Evolutionary conservation across 495 filamentous ascomycete species (phyloP).

Genomic region (Trichoderma reesei): DNA sequence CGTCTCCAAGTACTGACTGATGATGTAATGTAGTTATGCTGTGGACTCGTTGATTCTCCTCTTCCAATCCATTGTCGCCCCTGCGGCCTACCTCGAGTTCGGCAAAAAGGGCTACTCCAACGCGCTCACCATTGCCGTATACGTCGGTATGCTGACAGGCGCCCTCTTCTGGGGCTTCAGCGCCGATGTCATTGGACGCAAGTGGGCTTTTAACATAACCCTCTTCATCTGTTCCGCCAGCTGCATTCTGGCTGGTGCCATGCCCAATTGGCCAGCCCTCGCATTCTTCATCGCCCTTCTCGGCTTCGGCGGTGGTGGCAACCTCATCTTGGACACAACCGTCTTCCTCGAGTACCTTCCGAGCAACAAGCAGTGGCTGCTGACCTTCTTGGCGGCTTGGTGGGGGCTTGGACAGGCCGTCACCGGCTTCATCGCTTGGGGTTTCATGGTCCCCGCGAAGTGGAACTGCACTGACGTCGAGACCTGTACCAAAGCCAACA

Average conservation of each 20-base stretch:
- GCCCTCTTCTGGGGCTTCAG: slow-evolving; percentile 75
- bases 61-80: slow-evolving; percentile 55
- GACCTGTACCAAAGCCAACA: slow-evolving; percentile 49
- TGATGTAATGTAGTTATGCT: slow-evolving; percentile 39
- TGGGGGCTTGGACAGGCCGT: slow-evolving; percentile 70
- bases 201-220: slow-evolving; percentile 65
- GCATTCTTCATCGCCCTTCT: slow-evolving; percentile 58
- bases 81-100: slow-evolving; percentile 49
- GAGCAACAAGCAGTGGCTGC: slow-evolving; percentile 61
- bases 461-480: slow-evolving; percentile 51
- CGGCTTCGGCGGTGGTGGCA: slow-evolving; percentile 66
- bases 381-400: slow-evolving; percentile 65
- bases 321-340: slow-evolving; percentile 59
- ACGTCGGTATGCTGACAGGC: slow-evolving; percentile 61
- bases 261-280: slow-evolving; percentile 58
- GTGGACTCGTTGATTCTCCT: slow-evolving; percentile 62
- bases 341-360: slow-evolving; percentile 77
- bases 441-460: slow-evolving; percentile 43
- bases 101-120: slow-evolving; percentile 38
- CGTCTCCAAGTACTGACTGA: neutral
- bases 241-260: slow-evolving; percentile 56
- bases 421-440: slow-evolving; percentile 69
- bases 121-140: slow-evolving; percentile 52
- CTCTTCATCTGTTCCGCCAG: slow-evolving; percentile 58
- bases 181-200: slow-evolving; percentile 60